A percentile compares a stretch with the other conserved stretches of the same genome.
Conservation (phyloP, 2,329 filamentous ascomycete genomes). For the Aspergillus vadensis region DNA sequence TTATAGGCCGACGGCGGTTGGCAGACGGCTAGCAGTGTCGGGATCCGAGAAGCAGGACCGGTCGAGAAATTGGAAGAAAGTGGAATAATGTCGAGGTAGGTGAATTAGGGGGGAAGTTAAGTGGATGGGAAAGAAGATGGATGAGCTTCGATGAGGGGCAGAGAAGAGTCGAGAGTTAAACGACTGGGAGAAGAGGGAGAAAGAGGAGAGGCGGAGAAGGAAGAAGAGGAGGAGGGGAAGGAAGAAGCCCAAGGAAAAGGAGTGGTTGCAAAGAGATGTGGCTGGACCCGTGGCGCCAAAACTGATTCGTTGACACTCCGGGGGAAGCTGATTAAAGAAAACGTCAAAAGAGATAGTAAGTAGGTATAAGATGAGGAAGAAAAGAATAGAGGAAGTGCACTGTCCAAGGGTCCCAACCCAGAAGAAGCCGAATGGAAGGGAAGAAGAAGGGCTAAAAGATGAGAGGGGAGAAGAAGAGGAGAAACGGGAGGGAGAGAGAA, state of each 20-base stretch:
- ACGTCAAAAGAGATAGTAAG: not conserved
- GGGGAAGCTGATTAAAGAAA: not conserved
- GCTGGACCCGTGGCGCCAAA: conserved; percentile 9
- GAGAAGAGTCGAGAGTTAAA: not conserved
- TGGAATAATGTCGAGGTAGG: not conserved
- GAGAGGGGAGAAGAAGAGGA: conserved; percentile 11
- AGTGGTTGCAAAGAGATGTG: conserved; percentile 14
- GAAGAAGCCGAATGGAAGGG: not conserved
- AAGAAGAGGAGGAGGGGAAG: conserved; percentile 10
- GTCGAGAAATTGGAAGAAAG: not conserved
- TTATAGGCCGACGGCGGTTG: conserved; percentile 5
- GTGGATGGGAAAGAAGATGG: conserved; percentile 1
- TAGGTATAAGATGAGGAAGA: conserved; percentile 15
- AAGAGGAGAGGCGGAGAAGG: conserved; percentile 4
- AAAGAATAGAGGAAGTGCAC: conserved; percentile 12
- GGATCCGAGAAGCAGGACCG: not conserved
- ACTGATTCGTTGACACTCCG: not conserved
- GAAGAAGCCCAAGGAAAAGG: conserved; percentile 14
- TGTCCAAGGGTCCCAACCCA: not conserved
- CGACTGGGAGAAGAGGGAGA: conserved; percentile 7
- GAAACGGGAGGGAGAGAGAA: conserved; percentile 7
- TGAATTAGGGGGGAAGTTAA: conserved; percentile 1
- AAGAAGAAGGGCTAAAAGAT: conserved; percentile 10
- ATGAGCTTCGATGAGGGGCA: conserved; percentile 3
- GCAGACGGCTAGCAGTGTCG: not conserved